A percentile compares a stretch with the other conserved stretches of the same genome.
These are phyloP conservation scores for Chrysoporthe cubensis DNA, from an alignment of 2,329 filamentous ascomycete genomes.

Conservation along the genomic window DNA sequence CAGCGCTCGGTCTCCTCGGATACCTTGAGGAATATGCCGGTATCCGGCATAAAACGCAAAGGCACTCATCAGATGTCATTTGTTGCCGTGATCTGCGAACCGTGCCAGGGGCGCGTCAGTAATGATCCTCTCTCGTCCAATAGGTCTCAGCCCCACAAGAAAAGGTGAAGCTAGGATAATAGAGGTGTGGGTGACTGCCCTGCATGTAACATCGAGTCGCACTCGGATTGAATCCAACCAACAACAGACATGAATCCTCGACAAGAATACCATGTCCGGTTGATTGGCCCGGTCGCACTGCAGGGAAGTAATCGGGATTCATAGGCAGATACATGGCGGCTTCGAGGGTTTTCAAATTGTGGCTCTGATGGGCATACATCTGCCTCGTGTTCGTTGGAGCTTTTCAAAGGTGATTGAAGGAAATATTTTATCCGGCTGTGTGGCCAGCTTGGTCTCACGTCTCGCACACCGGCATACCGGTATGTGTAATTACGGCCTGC, in stretches of 20 bases:
- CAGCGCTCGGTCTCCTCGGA: not conserved
- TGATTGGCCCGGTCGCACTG: constrained; percentile 9
- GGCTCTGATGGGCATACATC: not conserved
- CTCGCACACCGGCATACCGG: constrained; percentile 21
- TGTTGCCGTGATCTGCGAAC: not conserved
- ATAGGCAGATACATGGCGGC: not conserved
- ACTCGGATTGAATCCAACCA: constrained; percentile 23
- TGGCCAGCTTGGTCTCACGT: constrained; percentile 13
- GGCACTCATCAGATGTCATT: not conserved
- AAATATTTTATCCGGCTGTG: constrained; percentile 22
- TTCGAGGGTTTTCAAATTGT: not conserved
- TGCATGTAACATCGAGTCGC: constrained; percentile 26
- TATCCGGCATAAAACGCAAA: not conserved
- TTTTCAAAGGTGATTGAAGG: constrained; percentile 23
- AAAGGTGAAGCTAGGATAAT: not conserved
- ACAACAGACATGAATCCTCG: constrained; percentile 13
- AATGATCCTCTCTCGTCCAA: not conserved
- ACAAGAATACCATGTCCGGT: not conserved
- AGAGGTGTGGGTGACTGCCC: constrained; percentile 17
- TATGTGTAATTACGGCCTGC: constrained; percentile 4
- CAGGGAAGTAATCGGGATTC: constrained; percentile 6
- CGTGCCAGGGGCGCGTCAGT: not conserved
- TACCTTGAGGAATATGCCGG: not conserved
- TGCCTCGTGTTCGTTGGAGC: not conserved
- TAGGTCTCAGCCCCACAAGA: not conserved